Evolutionary conservation across 768 basidiomycete genomes (phyloP).

Genomic region (Russula ochroleuca): DNA sequence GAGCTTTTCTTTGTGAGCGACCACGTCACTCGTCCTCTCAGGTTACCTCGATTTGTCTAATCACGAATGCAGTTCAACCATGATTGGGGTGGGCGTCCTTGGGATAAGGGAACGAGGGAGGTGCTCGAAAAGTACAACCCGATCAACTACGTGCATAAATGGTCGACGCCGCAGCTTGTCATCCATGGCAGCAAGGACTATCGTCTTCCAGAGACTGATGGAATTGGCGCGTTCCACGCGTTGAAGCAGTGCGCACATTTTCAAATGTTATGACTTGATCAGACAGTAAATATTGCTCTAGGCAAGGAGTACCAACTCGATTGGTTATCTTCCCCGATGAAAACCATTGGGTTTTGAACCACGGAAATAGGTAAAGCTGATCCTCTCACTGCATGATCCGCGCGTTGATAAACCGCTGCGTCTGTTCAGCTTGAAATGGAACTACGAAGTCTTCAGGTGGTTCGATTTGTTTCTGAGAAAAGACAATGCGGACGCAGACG

Average conservation of each 20-base stretch:
- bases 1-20: conserved; percentile 81
- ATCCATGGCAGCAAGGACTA: conserved; percentile 90
- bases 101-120: conserved; percentile 55
- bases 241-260: conserved; percentile 64
- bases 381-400: neutral
- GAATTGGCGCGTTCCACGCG: conserved; percentile 81
- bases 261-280: conserved; percentile 1
- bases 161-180: conserved; percentile 80
- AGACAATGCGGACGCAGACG: conserved; percentile 12
- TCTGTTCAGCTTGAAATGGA: conserved; percentile 76
- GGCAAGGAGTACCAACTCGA: conserved; percentile 67
- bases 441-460: conserved; percentile 91
- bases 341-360: conserved; percentile 88
- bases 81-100: conserved; percentile 81
- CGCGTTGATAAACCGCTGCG: neutral
- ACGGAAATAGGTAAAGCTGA: conserved; percentile 59
- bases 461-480: conserved; percentile 63
- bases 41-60: neutral
- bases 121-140: conserved; percentile 71
- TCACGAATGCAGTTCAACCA: conserved; percentile 61
- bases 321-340: conserved; percentile 85
- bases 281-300: conserved; percentile 31
- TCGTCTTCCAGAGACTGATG: conserved; percentile 79
- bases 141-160: conserved; percentile 73
- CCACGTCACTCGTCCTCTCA: neutral